Conservation (phyloP, 2,329 filamentous ascomycete genomes). For the Xylaria sp. region DNA sequence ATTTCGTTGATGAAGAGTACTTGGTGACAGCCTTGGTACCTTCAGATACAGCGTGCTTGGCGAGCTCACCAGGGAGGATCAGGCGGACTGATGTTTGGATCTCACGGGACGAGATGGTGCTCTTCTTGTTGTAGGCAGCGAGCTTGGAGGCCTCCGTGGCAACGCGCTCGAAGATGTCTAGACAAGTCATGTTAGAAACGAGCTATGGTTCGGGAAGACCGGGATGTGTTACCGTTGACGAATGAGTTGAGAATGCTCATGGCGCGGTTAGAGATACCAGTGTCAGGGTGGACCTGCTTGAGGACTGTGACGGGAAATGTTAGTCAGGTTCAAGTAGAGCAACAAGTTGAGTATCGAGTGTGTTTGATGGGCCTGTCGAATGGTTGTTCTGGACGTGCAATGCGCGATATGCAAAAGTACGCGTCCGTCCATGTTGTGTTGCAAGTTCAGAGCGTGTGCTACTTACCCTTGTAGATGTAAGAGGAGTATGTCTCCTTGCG, state of each 20-base stretch:
- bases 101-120: constrained; percentile 98
- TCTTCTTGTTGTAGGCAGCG: constrained; percentile 99
- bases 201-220: constrained; percentile 20
- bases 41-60: constrained; percentile 99
- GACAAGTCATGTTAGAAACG: neutral
- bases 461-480: constrained; percentile 99
- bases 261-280: constrained; percentile 99
- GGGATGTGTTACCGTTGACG: constrained; percentile 82
- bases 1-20: constrained; percentile 99
- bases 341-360: neutral
- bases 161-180: constrained; percentile 99
- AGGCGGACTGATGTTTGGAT: constrained; percentile 99
- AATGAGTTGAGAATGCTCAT: constrained; percentile 99
- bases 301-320: constrained; percentile 72
- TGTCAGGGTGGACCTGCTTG: constrained; percentile 99
- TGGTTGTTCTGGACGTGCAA: neutral
- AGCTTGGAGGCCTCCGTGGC: constrained; percentile 99
- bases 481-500: constrained; percentile 99
- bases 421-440: no score
- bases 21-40: constrained; percentile 99
- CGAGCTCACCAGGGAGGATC: constrained; percentile 97
- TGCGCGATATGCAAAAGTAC: constrained; percentile 12
- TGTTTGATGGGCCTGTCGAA: neutral
- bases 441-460: neutral
- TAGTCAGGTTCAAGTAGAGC: constrained; percentile 41